These are phyloP conservation scores for Tritrichomonas foetus DNA, from an alignment of 208 protist species.

Conservation along the genomic window DNA sequence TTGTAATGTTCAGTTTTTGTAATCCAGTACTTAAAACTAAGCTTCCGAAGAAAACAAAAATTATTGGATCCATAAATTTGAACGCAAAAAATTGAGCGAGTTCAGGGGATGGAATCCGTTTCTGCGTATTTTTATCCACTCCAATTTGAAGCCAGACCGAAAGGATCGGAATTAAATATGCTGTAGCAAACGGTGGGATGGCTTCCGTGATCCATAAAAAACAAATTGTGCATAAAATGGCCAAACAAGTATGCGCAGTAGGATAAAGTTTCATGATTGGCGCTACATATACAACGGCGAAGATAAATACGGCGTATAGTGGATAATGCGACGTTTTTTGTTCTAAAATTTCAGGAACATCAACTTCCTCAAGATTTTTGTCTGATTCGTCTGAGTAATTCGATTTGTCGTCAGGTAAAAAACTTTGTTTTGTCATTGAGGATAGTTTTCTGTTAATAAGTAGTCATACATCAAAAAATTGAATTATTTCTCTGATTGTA, in stretches of 20 bases:
- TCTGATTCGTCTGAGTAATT: no score
- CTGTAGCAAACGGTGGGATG: background rate
- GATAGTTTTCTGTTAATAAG: no score
- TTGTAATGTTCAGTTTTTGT: background rate
- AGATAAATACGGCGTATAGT: background rate
- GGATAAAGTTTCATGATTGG: background rate
- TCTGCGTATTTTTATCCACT: background rate
- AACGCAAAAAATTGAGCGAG: background rate
- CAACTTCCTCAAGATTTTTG: no score
- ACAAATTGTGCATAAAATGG: background rate
- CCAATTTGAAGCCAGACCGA: background rate
- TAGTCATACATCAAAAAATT: no score
- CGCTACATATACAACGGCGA: background rate
- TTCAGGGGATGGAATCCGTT: background rate
- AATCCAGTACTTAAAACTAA: background rate
- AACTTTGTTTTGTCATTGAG: no score
- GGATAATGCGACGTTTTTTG: no score
- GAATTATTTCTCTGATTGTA: no score
- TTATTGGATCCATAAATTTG: constrained; percentile 7
- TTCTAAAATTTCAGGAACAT: no score
- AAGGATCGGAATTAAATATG: background rate
- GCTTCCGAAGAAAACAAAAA: background rate
- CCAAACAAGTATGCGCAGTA: background rate
- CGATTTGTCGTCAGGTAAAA: no score
- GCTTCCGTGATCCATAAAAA: constrained; percentile 19